Base-by-base conservation (phyloP, 2,329 filamentous ascomycete species). In the Clonostachys rosea region DNA sequence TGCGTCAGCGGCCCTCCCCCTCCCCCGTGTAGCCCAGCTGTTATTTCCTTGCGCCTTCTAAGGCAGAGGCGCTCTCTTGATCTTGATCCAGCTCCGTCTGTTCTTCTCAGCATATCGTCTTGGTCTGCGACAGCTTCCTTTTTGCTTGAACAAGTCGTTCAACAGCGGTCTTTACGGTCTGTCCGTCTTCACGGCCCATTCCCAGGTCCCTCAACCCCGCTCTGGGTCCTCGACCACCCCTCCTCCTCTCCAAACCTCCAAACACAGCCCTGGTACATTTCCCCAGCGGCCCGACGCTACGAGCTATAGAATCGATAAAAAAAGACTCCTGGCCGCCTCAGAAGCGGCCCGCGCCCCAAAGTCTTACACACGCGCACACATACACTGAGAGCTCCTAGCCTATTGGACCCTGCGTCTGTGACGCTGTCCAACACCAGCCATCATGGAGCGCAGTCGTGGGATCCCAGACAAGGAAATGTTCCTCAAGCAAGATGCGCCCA, bases 401-500 rank as follows among this genome's bases (percentile, higher is more conserved):
- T 11, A 34, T n/a, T 34, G 18, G 35, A 36, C 17, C n/a, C 18
- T 11, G 45, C 40, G 42, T 44, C 33, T 18, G 41, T 40, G 41
- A 47, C 46, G 46, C 41, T 34, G 18, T 30, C 24, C 24, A 30
- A 18, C 36, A n/a, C 17, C 36, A 18, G 14, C 36, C 17, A 39
- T 39, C 36, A 39, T 39, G 36, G 36, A 39, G 14, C 36, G 36
- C 7, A n/a, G 14, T 18, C 36, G 36, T 18, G 34, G 37, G n/a
- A 34, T 18, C 14, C 30, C 42, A 18, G 36, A 39, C 17, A 36
- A 42, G 18, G 33, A 18, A 37, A 45, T 48, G 42, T 35, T 43
- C n/a, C 47, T 42, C 16, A 41, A 40, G 10, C 67, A 79, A 67
- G 62, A 76, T 73, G 44, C 77, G 76, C n/a, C 62, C 69, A 47